These are phyloP conservation scores for Candida sp. DNA, from an alignment of 1,139 yeast genomes.

Conservation along the genomic window DNA sequence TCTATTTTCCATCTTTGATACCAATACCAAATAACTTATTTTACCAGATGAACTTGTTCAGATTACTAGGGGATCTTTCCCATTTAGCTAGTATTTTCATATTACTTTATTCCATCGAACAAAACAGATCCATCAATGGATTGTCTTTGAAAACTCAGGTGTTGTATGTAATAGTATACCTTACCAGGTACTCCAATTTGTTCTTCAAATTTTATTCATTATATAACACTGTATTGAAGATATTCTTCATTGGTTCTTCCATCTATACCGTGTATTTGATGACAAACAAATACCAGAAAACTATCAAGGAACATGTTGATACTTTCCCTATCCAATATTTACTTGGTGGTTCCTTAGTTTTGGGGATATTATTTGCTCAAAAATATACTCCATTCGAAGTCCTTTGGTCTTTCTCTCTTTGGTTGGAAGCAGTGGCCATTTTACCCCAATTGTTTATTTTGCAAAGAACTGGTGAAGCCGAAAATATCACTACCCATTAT, in stretches of 20 bases:
- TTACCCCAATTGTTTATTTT: conserved; percentile 89
- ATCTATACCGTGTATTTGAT: conserved; percentile 73
- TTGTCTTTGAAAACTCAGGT: conserved; percentile 87
- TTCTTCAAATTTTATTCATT: conserved; percentile 58
- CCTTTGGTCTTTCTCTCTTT: conserved; percentile 72
- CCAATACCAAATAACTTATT: no score
- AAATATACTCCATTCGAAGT: conserved; percentile 61
- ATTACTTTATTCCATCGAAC: conserved; percentile 66
- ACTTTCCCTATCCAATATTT: conserved; percentile 76
- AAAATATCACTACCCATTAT: conserved; percentile 84
- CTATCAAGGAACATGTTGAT: conserved; percentile 54
- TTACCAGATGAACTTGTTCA: conserved; percentile 44
- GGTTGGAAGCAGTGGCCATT: conserved; percentile 91
- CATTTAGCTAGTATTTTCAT: conserved; percentile 81
- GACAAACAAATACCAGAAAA: conserved; percentile 56
- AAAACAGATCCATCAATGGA: conserved; percentile 71
- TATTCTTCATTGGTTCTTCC: conserved; percentile 75
- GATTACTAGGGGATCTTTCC: conserved; percentile 70
- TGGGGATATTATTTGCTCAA: conserved; percentile 65
- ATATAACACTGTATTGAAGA: conserved; percentile 78
- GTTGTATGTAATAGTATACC: conserved; percentile 72
- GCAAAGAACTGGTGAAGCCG: conserved; percentile 88
- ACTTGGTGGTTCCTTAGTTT: conserved; percentile 56
- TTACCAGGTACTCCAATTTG: conserved; percentile 77
- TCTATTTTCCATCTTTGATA: no score